These are phyloP conservation scores for Suillus americanus DNA, from an alignment of 768 basidiomycete genomes.

Conservation along the genomic window DNA sequence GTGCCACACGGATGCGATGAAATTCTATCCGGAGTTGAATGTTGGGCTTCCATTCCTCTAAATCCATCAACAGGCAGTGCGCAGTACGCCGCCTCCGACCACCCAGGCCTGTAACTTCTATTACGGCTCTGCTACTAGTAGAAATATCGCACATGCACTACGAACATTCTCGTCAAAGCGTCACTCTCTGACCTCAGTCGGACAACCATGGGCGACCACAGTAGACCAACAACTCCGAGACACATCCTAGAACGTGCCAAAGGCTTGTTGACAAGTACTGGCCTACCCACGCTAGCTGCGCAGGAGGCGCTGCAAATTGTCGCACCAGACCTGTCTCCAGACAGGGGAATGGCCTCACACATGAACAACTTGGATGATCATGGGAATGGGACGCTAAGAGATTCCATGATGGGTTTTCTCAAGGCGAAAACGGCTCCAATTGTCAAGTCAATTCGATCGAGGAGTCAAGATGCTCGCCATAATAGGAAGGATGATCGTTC, in stretches of 20 bases:
- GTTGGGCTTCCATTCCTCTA: not conserved
- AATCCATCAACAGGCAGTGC: not conserved
- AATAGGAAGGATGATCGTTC: conserved; percentile 24
- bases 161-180: not conserved
- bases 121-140: not conserved
- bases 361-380: not conserved
- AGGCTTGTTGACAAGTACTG: conserved; percentile 33
- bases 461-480: conserved; percentile 11
- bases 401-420: conserved; percentile 38
- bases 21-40: not conserved
- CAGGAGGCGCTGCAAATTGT: conserved; percentile 14
- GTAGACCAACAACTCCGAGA: conserved; percentile 6
- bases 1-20: not conserved
- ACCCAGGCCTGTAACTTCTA: not conserved
- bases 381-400: conserved; percentile 18
- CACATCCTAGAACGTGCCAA: conserved; percentile 39
- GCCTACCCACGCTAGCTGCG: conserved; percentile 18
- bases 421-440: conserved; percentile 31
- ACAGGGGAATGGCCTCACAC: not conserved
- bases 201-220: not conserved
- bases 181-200: not conserved
- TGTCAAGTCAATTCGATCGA: conserved; percentile 25
- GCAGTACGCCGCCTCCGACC: not conserved
- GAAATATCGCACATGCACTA: not conserved
- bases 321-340: conserved; percentile 18